Evolutionary conservation across 768 basidiomycete genomes (phyloP).

Genomic region (Tulasnella sp.): DNA sequence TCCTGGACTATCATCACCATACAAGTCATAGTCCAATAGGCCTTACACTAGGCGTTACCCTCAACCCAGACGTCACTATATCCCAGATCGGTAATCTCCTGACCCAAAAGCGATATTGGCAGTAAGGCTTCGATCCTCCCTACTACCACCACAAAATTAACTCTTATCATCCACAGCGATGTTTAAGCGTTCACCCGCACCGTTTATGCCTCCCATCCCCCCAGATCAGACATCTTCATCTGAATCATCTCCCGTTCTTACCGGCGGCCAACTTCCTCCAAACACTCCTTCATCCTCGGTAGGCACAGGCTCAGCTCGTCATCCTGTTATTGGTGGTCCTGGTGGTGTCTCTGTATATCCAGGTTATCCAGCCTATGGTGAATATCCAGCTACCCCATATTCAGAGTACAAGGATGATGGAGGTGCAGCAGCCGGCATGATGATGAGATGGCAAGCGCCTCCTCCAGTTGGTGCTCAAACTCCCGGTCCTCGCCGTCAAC

Average conservation of each 20-base stretch:
- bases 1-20: no score
- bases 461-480: not conserved
- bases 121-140: no score
- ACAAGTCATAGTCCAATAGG: no score
- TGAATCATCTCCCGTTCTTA: constrained; percentile 11
- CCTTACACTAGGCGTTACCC: no score
- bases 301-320: constrained; percentile 2
- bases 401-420: constrained; percentile 7
- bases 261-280: not conserved
- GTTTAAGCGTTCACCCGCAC: constrained; percentile 13
- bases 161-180: no score
- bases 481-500: not conserved
- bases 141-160: no score
- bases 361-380: constrained; percentile 6
- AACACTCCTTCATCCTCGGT: not conserved
- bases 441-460: not conserved
- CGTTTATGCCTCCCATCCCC: constrained; percentile 12
- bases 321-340: not conserved
- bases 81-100: no score
- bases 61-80: no score
- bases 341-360: constrained; percentile 1
- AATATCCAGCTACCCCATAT: not conserved
- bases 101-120: no score
- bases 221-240: constrained; percentile 12
- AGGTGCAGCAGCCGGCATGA: constrained; percentile 1